Evolutionary conservation across 495 filamentous ascomycete species (phyloP).

Genomic region (Aspergillus heteromorphus): DNA sequence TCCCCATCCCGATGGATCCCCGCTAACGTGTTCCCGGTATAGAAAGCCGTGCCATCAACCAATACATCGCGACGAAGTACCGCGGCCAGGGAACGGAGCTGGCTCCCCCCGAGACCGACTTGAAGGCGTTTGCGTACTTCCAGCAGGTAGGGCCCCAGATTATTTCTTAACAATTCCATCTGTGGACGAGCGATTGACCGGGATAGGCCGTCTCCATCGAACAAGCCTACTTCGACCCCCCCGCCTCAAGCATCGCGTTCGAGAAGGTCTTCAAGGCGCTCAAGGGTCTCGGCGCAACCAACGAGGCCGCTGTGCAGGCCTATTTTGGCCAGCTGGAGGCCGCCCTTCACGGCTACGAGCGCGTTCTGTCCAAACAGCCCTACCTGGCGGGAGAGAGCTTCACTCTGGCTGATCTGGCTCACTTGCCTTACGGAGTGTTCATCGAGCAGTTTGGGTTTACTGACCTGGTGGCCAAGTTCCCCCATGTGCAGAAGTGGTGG

Average conservation of each 20-base stretch:
- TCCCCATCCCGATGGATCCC: neutral
- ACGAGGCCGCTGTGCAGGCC: neutral
- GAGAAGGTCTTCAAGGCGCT: neutral
- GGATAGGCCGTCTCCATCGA: neutral
- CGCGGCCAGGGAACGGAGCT: neutral
- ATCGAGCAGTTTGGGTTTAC: neutral
- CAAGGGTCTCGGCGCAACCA: neutral
- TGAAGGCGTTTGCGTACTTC: neutral
- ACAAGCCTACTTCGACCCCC: neutral
- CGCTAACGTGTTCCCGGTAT: neutral
- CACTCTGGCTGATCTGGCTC: neutral
- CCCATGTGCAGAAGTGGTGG: neutral
- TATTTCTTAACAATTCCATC: too few species aligned
- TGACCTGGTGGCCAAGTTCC: neutral
- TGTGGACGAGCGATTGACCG: neutral
- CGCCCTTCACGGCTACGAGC: neutral
- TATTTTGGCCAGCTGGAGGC: neutral
- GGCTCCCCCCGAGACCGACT: neutral
- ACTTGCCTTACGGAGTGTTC: neutral
- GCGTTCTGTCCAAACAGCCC: neutral
- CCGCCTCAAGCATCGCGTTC: neutral
- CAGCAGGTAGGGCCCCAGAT: neutral
- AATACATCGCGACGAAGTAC: neutral
- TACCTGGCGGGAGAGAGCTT: neutral
- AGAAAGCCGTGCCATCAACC: neutral